Conservation (phyloP, 2,329 filamentous ascomycete genomes). For the Lanzia echinophila region DNA sequence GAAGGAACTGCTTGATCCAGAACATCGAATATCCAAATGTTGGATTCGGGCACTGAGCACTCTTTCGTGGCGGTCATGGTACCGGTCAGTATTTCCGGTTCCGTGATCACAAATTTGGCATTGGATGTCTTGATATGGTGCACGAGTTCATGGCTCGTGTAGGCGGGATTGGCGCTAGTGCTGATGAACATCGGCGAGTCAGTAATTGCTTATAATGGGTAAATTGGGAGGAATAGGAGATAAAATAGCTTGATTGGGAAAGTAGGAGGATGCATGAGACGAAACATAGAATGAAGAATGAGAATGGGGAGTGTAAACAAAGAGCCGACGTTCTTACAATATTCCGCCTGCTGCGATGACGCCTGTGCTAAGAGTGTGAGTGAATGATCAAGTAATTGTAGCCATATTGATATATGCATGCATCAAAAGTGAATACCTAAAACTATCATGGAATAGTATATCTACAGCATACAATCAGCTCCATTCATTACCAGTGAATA, state of each 20-base stretch:
- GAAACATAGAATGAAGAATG: too few species aligned
- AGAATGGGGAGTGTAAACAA: too few species aligned
- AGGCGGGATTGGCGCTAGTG: conserved; percentile 25
- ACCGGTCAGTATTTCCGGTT: conserved; percentile 21
- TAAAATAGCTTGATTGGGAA: too few species aligned
- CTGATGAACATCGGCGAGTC: too few species aligned
- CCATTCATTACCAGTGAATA: neutral
- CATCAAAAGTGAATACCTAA: conserved; percentile 12
- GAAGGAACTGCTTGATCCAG: conserved; percentile 15
- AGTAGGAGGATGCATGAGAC: too few species aligned
- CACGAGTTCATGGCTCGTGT: conserved; percentile 24
- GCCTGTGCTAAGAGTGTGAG: conserved; percentile 12
- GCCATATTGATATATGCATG: neutral
- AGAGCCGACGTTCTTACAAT: conserved; percentile 10
- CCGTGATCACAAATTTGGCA: conserved; percentile 24
- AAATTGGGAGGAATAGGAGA: too few species aligned
- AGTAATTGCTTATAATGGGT: too few species aligned
- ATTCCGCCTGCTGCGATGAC: conserved; percentile 26
- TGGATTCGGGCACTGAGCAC: conserved; percentile 22
- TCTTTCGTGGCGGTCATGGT: conserved; percentile 20
- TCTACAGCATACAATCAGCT: conserved; percentile 7
- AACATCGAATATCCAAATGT: conserved; percentile 26
- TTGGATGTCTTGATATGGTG: conserved; percentile 26
- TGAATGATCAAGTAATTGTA: neutral
- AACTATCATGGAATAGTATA: conserved; percentile 22